phyloP scores from a whole-genome alignment of 345 rosid genomes.

The Cochlearia excelsa region DNA sequence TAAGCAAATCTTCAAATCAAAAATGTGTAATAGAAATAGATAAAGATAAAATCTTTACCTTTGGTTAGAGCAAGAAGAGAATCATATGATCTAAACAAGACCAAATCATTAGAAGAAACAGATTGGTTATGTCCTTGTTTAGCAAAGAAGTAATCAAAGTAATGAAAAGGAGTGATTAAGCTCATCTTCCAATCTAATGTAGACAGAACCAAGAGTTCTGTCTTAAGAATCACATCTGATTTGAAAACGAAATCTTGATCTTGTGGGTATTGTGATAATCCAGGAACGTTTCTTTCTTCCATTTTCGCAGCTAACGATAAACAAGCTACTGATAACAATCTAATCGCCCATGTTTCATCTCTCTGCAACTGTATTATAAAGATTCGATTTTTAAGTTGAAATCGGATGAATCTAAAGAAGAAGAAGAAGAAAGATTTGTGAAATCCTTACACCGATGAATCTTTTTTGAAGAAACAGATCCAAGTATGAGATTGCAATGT shows the following conservation, averaged over 20 bases:
- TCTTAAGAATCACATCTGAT: slow-evolving; percentile 50
- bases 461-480: slow-evolving; percentile 65
- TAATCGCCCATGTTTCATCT: slow-evolving; percentile 67
- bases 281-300: slow-evolving; percentile 69
- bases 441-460: slow-evolving; percentile 56
- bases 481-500: slow-evolving; percentile 60
- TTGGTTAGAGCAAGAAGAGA: slow-evolving; percentile 47
- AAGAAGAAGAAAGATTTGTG: no score
- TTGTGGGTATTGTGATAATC: slow-evolving; percentile 50
- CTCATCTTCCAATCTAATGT: slow-evolving; percentile 80
- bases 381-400: not conserved
- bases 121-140: slow-evolving; percentile 33
- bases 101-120: slow-evolving; percentile 31
- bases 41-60: slow-evolving; percentile 41
- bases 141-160: slow-evolving; percentile 52
- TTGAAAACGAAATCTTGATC: slow-evolving; percentile 51
- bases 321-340: slow-evolving; percentile 70
- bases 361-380: slow-evolving; percentile 39
- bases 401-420: not conserved
- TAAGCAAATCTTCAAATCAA: not conserved
- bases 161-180: slow-evolving; percentile 67
- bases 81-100: slow-evolving; percentile 46
- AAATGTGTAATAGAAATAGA: not conserved
- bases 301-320: slow-evolving; percentile 81
- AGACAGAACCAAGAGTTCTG: slow-evolving; percentile 62